These are phyloP conservation scores for Hymenoscyphus infarciens DNA, from an alignment of 2,329 filamentous ascomycete genomes.

Conservation along the genomic window DNA sequence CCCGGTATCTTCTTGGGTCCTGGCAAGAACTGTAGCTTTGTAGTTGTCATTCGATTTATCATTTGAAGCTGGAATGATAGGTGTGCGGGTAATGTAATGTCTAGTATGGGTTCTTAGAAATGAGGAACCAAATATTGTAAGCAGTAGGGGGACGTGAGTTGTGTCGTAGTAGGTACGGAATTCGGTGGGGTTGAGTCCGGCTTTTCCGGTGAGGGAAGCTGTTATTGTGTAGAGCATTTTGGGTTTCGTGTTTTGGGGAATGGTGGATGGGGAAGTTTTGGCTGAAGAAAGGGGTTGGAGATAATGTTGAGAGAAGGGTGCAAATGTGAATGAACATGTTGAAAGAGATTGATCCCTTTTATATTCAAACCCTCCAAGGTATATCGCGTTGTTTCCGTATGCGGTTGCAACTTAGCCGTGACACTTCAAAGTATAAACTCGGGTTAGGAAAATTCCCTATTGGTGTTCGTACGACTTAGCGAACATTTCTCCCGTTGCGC, in stretches of 20 bases:
- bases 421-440: no score
- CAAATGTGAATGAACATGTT: not conserved
- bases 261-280: not conserved
- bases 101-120: not conserved
- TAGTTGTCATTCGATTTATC: not conserved
- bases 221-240: slow-evolving; percentile 4
- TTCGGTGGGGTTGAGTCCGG: not conserved
- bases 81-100: slow-evolving; percentile 1
- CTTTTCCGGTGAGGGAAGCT: not conserved
- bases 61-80: not conserved
- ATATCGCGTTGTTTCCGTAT: no score
- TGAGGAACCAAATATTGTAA: not conserved
- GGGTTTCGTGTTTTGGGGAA: not conserved
- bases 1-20: not conserved
- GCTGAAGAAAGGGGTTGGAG: not conserved
- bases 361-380: no score
- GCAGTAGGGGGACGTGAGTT: slow-evolving; percentile 1
- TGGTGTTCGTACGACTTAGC: no score
- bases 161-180: slow-evolving; percentile 7
- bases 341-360: not conserved
- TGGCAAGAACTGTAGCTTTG: not conserved
- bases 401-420: no score
- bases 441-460: no score
- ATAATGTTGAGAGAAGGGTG: not conserved
- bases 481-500: no score